Percentiles rank a stretch among this genome's conserved stretches.
Evolutionary conservation across 2,329 filamentous ascomycete species (phyloP).

Genomic region (Botrytis fragariae): DNA sequence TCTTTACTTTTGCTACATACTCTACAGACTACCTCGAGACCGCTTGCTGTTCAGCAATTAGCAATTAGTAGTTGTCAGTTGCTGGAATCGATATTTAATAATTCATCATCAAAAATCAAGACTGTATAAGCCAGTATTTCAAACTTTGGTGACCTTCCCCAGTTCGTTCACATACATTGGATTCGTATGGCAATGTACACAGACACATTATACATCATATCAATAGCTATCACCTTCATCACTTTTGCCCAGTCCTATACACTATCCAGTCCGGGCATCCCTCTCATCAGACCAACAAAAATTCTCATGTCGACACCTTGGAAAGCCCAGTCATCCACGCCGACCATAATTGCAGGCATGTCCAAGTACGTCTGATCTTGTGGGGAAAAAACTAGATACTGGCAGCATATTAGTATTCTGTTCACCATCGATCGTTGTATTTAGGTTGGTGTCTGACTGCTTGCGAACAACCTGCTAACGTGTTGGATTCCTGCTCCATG

Average conservation of each 20-base stretch:
- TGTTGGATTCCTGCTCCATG: not conserved
- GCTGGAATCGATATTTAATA: not conserved
- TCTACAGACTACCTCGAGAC: too few relatives aligned
- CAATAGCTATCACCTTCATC: not conserved
- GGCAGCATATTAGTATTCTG: too few relatives aligned
- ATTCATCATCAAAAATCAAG: not conserved
- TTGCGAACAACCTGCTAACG: rapidly evolving
- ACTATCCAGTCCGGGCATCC: not conserved
- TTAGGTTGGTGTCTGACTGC: not conserved
- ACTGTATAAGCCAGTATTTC: not conserved
- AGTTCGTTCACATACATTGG: too few relatives aligned
- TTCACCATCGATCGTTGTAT: not conserved
- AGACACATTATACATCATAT: not conserved
- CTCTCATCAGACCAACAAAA: not conserved
- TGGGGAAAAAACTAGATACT: not conserved
- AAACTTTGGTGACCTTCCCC: not conserved
- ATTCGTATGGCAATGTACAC: not conserved
- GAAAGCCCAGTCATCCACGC: not conserved
- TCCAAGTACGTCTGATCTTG: not conserved
- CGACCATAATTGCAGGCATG: not conserved
- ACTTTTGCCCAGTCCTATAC: not conserved
- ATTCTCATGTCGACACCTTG: not conserved
- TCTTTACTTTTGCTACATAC: not conserved
- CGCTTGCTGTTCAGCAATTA: too few relatives aligned
- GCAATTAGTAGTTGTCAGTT: not conserved